Conservation (phyloP, 352 stramenopile species). For the Pythium oligandrum region DNA sequence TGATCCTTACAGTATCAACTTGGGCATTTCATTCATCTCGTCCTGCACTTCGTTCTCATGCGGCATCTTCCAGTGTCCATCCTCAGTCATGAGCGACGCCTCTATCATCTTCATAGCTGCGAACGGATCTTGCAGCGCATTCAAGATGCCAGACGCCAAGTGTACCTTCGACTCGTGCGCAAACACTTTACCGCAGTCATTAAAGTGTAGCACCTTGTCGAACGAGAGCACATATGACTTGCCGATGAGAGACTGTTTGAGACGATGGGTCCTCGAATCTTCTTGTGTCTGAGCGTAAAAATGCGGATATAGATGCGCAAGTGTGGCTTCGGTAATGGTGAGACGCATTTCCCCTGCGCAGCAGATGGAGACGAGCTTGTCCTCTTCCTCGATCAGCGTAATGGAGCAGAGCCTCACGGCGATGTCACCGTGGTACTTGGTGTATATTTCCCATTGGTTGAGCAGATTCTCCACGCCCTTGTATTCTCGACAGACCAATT, state of each 20-base stretch:
- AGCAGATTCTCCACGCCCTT: constrained; percentile 33
- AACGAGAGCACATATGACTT: constrained; percentile 23
- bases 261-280: constrained; percentile 11
- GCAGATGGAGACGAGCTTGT: constrained; percentile 32
- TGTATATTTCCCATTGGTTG: constrained; percentile 59
- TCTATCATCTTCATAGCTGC: constrained; percentile 47
- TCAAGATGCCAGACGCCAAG: constrained; percentile 34
- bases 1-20: constrained; percentile 6
- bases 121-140: constrained; percentile 42
- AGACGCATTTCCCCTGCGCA: constrained; percentile 27
- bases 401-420: constrained; percentile 21
- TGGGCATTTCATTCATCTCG: constrained; percentile 15
- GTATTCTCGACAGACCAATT: constrained; percentile 42
- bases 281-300: constrained; percentile 28
- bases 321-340: constrained; percentile 33
- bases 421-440: constrained; percentile 38
- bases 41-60: constrained; percentile 13
- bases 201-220: constrained; percentile 33
- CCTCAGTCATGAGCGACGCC: constrained; percentile 30
- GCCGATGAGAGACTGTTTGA: constrained; percentile 23
- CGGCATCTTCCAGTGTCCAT: constrained; percentile 14
- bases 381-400: constrained; percentile 28
- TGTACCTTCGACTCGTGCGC: constrained; percentile 38
- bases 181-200: constrained; percentile 20
- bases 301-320: constrained; percentile 44